Percentiles rank a stretch among this genome's conserved stretches.
Evolutionary conservation across 768 basidiomycete species (phyloP).

Genomic region (Mycena vulgaris): DNA sequence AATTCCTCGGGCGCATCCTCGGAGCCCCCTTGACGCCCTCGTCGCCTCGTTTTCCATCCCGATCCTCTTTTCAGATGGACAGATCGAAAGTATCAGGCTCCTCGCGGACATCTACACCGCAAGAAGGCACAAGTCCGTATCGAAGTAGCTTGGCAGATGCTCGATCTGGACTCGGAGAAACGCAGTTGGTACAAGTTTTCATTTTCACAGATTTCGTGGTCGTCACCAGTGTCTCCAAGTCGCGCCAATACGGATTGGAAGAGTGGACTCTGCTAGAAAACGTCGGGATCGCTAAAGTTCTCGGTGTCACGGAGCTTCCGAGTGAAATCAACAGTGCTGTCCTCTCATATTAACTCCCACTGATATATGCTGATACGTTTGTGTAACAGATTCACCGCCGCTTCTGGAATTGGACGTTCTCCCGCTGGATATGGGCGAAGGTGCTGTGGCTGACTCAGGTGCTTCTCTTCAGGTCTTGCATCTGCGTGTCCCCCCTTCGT

Average conservation of each 20-base stretch:
- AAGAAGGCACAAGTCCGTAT: neutral
- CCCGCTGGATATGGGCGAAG: constrained; percentile 24
- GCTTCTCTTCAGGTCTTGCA: constrained; percentile 31
- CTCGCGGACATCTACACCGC: neutral
- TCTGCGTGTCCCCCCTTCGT: constrained; percentile 21
- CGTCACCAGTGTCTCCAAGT: constrained; percentile 18
- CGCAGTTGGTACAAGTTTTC: constrained; percentile 30
- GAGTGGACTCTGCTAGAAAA: constrained; percentile 34
- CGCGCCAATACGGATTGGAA: constrained; percentile 22
- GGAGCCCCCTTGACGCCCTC: constrained; percentile 24
- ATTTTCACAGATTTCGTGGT: constrained; percentile 37
- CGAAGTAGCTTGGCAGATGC: neutral
- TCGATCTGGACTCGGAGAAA: constrained; percentile 5
- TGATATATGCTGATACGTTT: neutral
- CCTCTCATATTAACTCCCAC: neutral
- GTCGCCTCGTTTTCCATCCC: constrained; percentile 22
- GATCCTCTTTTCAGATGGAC: neutral
- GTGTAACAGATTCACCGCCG: constrained; percentile 13
- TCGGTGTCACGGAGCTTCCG: constrained; percentile 22
- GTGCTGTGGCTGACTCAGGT: constrained; percentile 9
- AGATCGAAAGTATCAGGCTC: constrained; percentile 1
- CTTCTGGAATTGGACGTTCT: constrained; percentile 34
- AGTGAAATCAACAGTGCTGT: constrained; percentile 15
- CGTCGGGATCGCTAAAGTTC: constrained; percentile 22
- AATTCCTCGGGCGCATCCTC: constrained; percentile 26